A percentile compares a stretch with the other conserved stretches of the same genome.
Conservation (phyloP, 202 grass and related monocot genomes). For the Bolboschoenoplectus hybrid region DNA sequence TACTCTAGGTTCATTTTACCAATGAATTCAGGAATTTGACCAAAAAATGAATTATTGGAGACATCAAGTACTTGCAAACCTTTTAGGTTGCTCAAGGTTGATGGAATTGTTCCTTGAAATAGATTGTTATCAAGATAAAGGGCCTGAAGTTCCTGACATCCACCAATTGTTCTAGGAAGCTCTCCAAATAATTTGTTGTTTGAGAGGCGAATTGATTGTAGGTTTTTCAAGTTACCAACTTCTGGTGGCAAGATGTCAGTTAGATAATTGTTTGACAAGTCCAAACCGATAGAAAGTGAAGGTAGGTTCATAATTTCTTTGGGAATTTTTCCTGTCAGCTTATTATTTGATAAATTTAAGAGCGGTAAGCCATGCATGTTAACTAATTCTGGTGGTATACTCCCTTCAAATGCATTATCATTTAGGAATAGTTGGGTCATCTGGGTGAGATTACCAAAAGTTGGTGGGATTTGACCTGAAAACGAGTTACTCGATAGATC, state of each 20-base stretch:
- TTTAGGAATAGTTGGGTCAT: not conserved
- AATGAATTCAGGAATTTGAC: slow-evolving; percentile 24
- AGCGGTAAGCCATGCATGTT: too few relatives aligned
- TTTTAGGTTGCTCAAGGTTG: not conserved
- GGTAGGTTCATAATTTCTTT: slow-evolving; percentile 33
- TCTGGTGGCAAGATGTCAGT: slow-evolving; percentile 34
- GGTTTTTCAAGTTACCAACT: slow-evolving; percentile 26
- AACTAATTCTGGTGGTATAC: slow-evolving; percentile 38
- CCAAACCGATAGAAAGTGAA: not conserved
- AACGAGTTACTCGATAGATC: slow-evolving; percentile 33
- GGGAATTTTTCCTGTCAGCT: slow-evolving; percentile 32
- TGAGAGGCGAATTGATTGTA: not conserved
- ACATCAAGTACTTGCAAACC: slow-evolving; percentile 34
- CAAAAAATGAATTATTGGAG: slow-evolving; percentile 28
- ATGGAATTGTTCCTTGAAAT: slow-evolving; percentile 20
- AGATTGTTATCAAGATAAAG: slow-evolving; percentile 36
- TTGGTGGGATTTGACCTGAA: slow-evolving; percentile 42
- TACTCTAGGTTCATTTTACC: slow-evolving; percentile 15
- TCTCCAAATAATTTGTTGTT: slow-evolving; percentile 27
- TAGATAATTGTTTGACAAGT: slow-evolving; percentile 37
- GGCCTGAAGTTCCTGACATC: slow-evolving; percentile 29
- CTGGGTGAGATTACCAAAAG: slow-evolving; percentile 18
- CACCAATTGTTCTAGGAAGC: slow-evolving; percentile 26
- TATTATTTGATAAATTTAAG: slow-evolving; percentile 36
- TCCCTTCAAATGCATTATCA: slow-evolving; percentile 35